Conservation (phyloP, 192 early-diverging fungal species). For the Coemansia sp. region DNA sequence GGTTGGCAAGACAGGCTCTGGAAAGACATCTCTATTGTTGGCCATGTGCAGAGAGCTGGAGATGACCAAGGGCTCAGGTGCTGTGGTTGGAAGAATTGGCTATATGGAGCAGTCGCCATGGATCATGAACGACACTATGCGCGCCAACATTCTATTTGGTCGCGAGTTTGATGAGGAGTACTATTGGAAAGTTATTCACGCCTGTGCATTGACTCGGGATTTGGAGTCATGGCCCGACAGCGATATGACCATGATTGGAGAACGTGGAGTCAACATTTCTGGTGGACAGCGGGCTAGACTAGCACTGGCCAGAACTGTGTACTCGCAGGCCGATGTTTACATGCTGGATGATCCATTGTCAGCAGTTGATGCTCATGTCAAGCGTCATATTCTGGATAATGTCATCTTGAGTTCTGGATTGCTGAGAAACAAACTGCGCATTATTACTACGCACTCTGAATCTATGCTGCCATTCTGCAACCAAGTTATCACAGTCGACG, state of each 20-base stretch:
- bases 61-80: conserved; percentile 32
- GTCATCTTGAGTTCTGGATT: conserved; percentile 17
- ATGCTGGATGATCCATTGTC: background rate
- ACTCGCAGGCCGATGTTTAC: conserved; percentile 20
- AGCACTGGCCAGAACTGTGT: conserved; percentile 17
- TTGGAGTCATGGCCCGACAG: conserved; percentile 1
- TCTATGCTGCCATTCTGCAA: conserved; percentile 11
- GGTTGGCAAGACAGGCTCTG: conserved; percentile 76
- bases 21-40: conserved; percentile 75
- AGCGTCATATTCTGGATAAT: conserved; percentile 12
- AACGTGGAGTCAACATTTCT: conserved; percentile 23
- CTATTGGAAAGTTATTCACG: background rate
- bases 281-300: conserved; percentile 18
- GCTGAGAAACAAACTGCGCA: conserved; percentile 4
- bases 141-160: conserved; percentile 20
- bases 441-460: background rate
- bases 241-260: conserved; percentile 7
- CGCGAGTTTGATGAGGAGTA: conserved; percentile 12
- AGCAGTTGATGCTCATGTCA: conserved; percentile 2
- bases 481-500: background rate
- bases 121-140: conserved; percentile 15
- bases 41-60: conserved; percentile 77
- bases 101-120: conserved; percentile 71
- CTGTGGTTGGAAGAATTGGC: conserved; percentile 64
- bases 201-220: conserved; percentile 5